These are phyloP conservation scores for Malus hybrid DNA, from an alignment of 331 rosid genomes.

Conservation along the genomic window DNA sequence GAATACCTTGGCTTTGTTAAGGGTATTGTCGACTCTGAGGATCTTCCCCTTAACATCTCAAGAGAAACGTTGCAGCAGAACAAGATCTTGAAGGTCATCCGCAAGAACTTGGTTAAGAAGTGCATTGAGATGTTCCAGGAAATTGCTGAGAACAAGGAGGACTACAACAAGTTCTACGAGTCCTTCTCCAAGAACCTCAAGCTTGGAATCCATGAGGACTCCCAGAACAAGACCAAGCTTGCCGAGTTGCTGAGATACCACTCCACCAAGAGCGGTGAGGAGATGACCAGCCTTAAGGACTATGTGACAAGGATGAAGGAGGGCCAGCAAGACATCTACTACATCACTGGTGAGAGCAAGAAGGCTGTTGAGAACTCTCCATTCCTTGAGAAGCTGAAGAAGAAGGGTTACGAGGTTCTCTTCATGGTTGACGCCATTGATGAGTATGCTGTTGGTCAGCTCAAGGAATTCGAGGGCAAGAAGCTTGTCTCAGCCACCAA, in stretches of 20 bases:
- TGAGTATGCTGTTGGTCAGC: slow-evolving; percentile 74
- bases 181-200: slow-evolving; percentile 70
- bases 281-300: slow-evolving; percentile 71
- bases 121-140: slow-evolving; percentile 66
- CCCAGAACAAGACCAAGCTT: slow-evolving; percentile 58
- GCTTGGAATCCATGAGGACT: slow-evolving; percentile 68
- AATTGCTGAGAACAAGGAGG: slow-evolving; percentile 85
- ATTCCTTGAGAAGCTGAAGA: slow-evolving; percentile 68
- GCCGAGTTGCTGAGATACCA: slow-evolving; percentile 71
- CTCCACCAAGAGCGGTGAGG: slow-evolving; percentile 74
- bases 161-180: slow-evolving; percentile 78
- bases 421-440: slow-evolving; percentile 84
- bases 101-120: slow-evolving; percentile 73
- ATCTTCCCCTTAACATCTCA: slow-evolving; percentile 72
- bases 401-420: slow-evolving; percentile 65
- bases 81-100: slow-evolving; percentile 67
- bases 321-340: slow-evolving; percentile 66
- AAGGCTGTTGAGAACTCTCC: slow-evolving; percentile 83
- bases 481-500: slow-evolving; percentile 73
- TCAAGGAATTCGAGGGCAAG: slow-evolving; percentile 80
- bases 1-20: slow-evolving; percentile 68
- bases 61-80: slow-evolving; percentile 75
- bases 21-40: slow-evolving; percentile 86
- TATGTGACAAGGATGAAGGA: slow-evolving; percentile 85
- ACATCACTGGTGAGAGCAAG: slow-evolving; percentile 77